Conservation (phyloP, 2,329 filamentous ascomycete species). For the Penicillium sp. region DNA sequence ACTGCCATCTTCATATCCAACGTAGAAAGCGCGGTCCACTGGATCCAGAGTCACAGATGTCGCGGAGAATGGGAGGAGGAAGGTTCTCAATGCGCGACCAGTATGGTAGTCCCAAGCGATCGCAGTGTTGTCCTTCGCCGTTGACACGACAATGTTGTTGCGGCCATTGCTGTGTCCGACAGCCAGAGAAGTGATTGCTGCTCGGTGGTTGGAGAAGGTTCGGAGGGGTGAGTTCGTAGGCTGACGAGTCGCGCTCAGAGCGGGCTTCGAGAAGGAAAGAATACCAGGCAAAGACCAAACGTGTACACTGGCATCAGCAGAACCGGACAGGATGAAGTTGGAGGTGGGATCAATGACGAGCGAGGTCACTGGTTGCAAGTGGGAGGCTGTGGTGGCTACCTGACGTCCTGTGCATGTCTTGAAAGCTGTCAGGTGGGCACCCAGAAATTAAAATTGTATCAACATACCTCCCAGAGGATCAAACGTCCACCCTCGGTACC, state of each 20-base stretch:
- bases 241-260: constrained; percentile 42
- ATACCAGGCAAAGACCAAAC: constrained; percentile 84
- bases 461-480: constrained; percentile 85
- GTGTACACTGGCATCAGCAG: constrained; percentile 78
- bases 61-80: constrained; percentile 74
- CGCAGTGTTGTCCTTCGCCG: constrained; percentile 82
- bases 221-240: constrained; percentile 66
- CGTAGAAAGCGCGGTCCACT: constrained; percentile 78
- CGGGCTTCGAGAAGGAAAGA: constrained; percentile 59
- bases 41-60: constrained; percentile 76
- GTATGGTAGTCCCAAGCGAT: constrained; percentile 91
- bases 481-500: constrained; percentile 84
- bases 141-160: constrained; percentile 80
- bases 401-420: constrained; percentile 48
- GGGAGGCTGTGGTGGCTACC: constrained; percentile 45
- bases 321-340: constrained; percentile 50
- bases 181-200: constrained; percentile 49
- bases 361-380: constrained; percentile 63
- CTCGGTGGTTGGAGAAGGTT: constrained; percentile 72
- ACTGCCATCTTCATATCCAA: constrained; percentile 76
- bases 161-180: constrained; percentile 68
- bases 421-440: constrained; percentile 8
- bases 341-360: constrained; percentile 69
- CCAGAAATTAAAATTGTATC: constrained; percentile 3
- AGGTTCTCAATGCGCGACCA: constrained; percentile 74